These are phyloP conservation scores for Dactylellina parvicollis DNA, from an alignment of 2,329 filamentous ascomycete genomes.

Conservation along the genomic window DNA sequence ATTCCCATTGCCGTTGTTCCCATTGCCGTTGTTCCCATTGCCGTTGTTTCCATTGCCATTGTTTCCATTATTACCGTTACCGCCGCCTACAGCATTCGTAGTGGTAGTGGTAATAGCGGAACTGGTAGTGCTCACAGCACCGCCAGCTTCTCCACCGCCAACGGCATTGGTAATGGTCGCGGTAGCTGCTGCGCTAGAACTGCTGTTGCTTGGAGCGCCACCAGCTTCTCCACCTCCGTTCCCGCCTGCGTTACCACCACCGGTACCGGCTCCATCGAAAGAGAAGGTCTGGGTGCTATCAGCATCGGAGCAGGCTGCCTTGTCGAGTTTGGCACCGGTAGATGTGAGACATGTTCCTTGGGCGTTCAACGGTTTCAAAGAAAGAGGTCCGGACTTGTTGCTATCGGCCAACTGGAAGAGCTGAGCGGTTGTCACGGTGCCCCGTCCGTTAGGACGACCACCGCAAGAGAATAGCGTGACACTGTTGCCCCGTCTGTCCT, in stretches of 20 bases:
- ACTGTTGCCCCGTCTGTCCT: constrained; percentile 65
- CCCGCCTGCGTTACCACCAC: constrained; percentile 24
- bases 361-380: constrained; percentile 64
- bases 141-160: background rate
- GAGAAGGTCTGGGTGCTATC: constrained; percentile 64
- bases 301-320: constrained; percentile 63
- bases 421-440: constrained; percentile 66
- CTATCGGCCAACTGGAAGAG: constrained; percentile 63
- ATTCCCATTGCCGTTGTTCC: background rate
- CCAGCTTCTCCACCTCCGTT: background rate
- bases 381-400: constrained; percentile 60
- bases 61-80: constrained; percentile 2
- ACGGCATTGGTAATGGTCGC: background rate
- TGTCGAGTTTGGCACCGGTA: constrained; percentile 63
- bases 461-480: constrained; percentile 70
- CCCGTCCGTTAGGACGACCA: constrained; percentile 68
- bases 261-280: constrained; percentile 35
- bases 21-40: too few species aligned
- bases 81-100: background rate
- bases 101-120: background rate
- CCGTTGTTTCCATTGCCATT: too few species aligned
- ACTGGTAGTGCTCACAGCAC: background rate
- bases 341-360: constrained; percentile 65
- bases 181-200: background rate
- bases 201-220: background rate